Conservation (phyloP, 805 yeast genomes). For the Suhomyces vadensis region DNA sequence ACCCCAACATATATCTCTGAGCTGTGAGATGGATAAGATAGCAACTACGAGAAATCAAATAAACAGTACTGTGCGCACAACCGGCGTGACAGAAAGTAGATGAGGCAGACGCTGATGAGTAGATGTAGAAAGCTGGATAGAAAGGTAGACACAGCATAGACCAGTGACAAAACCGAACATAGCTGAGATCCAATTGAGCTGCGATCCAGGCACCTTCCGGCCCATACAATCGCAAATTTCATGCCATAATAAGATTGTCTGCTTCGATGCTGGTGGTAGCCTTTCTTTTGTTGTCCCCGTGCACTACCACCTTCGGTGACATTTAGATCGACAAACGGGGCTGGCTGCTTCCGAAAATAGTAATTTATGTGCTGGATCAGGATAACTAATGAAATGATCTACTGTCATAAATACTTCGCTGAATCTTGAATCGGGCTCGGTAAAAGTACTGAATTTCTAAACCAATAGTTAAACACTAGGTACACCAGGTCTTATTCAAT, state of each 20-base stretch:
- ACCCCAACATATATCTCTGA: no score
- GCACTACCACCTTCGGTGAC: slow-evolving; percentile 5
- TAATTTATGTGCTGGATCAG: slow-evolving; percentile 9
- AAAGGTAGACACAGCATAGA: no score
- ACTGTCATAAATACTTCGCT: slow-evolving; percentile 5
- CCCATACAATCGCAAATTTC: no score
- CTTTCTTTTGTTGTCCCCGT: neutral
- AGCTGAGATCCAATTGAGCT: neutral
- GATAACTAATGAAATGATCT: slow-evolving; percentile 1
- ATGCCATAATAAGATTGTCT: neutral
- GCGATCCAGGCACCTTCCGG: no score
- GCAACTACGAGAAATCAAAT: no score
- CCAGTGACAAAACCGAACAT: neutral
- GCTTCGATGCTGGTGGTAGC: neutral
- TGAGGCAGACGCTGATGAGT: no score
- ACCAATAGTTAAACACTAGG: no score
- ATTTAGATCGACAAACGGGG: slow-evolving; percentile 7
- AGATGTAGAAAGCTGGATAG: no score
- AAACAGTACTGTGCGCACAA: no score
- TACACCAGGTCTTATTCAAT: neutral
- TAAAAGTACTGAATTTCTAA: neutral
- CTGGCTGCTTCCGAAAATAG: slow-evolving; percentile 8
- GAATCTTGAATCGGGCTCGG: slow-evolving; percentile 1
- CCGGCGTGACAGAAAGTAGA: no score
- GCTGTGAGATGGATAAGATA: no score